Evolutionary conservation across 2,329 filamentous ascomycete genomes (phyloP), one percentile per base, ranked within the genome.

Genomic region (Coniella vitis): DNA sequence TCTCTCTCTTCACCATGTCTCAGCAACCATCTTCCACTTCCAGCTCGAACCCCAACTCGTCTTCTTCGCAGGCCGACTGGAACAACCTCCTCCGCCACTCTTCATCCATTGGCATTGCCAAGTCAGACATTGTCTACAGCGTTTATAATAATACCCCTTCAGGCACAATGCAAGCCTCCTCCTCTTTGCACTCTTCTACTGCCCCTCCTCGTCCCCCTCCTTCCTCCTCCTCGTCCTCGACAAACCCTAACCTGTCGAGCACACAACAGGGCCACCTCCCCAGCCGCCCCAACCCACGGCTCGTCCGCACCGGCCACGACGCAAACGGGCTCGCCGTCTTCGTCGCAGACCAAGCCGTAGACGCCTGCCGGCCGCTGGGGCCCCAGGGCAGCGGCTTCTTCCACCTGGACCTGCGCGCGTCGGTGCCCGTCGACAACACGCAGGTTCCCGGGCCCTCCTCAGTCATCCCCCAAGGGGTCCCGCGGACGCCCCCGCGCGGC

Each of bases 401-500:
- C 41, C 51, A 60, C 16, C 60, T 67, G 32, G 63, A 68, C 57
- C 48, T 52, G 14, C 55, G 59, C 14, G 35, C 47, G 4, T 36
- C 57, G 1, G 56, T 69, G 8, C 67, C 67, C 1, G 62, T 60
- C 14, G 59, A 59, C 40, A 64, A 65, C 58, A 47, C 47, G 22
- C 53, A 59, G 4, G 29, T 44, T 1, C 45, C 47, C 21, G n/a
- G n/a, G n/a, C n/a, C n/a, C n/a, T n/a, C n/a, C n/a, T n/a, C n/a
- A n/a, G n/a, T n/a, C n/a, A 13, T 55, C 56, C 22, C 37, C 44
- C 12, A 52, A 55, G 12, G 54, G 8, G 51, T 68, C 3, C 66
- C 68, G 0, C 61, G 65, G 19, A 66, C 64, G n/a, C 58, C 65
- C 4, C 63, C 63, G 0, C 32, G 49, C 4, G 70, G 69, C 8